A percentile compares a stretch with the other conserved stretches of the same genome.
Conservation (phyloP, 1,284 basidiomycete species). For the Pholiota adiposa region DNA sequence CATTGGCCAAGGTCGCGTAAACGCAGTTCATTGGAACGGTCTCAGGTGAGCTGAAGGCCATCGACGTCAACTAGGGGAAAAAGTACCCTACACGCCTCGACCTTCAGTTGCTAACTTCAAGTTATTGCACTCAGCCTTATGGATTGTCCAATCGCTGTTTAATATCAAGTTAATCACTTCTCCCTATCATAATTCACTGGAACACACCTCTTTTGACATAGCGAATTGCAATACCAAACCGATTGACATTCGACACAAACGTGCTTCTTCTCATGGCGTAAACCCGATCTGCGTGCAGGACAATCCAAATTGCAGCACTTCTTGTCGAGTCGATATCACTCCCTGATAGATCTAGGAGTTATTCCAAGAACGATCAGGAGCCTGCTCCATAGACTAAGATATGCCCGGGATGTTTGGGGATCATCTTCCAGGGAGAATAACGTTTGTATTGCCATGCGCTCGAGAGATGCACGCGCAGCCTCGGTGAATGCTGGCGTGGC, state of each 20-base stretch:
- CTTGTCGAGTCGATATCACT: slow-evolving; percentile 9
- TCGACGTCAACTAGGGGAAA: no score
- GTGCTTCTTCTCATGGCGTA: slow-evolving; percentile 4
- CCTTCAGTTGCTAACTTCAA: no score
- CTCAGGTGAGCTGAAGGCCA: no score
- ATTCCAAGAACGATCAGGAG: slow-evolving; percentile 1
- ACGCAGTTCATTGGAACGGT: no score
- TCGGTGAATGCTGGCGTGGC: slow-evolving; percentile 2
- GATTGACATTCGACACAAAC: slow-evolving; percentile 6
- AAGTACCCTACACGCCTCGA: no score
- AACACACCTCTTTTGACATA: slow-evolving; percentile 12
- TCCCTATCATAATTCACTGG: no score
- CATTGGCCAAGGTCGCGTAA: no score
- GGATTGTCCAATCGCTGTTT: no score
- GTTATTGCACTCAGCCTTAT: no score
- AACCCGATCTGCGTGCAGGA: slow-evolving; percentile 2
- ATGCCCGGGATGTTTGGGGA: not conserved
- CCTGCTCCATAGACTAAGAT: slow-evolving; percentile 1
- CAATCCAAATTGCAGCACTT: slow-evolving; percentile 15
- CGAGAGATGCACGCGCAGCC: slow-evolving; percentile 5
- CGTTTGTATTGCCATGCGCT: slow-evolving; percentile 3
- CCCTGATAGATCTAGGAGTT: slow-evolving; percentile 7
- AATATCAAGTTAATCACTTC: no score
- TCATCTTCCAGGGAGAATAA: not conserved
- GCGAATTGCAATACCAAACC: slow-evolving; percentile 12